Evolutionary conservation across 495 filamentous ascomycete species (phyloP), one percentile per base, ranked within the genome.

Genomic region (Hypoxylon cercidicola): DNA sequence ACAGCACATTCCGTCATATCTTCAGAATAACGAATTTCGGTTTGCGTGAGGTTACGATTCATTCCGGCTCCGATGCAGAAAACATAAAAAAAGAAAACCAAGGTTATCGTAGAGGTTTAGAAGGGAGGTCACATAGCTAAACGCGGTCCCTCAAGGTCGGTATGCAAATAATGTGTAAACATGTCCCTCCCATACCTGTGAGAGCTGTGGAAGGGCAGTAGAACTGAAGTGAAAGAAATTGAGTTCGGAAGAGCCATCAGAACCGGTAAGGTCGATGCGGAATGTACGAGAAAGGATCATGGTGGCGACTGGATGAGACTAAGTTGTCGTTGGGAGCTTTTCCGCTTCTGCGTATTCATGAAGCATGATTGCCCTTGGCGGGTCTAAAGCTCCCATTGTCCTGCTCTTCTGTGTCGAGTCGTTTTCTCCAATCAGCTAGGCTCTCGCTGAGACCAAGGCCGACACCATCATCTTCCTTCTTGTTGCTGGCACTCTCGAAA

Each of bases 401-500:
- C 28, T 56, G 71, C 32, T 89, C 86, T 55, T 89, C 86, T 30
- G 83, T 83, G 64, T 93, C 90, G 55, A 93, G 77, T 63, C 88
- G 76, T 68, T 89, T 89, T 55, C 90, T 78, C 90, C 90, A 93
- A 69, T 89, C 88, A 4, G 89, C 87, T 40, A 93, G 70, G 70
- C 86, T 90, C 68, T 86, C 86, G 60, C 85, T 91, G 72, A 93
- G 77, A 12, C 79, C 79, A 20, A 76, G 67, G 28, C 74, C 76
- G 13, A 74, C 72, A 3, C 72, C 77, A 4, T 80, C 82, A 16
- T 84, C 78, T 19, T 78, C 78, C 43, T 83, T 83, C 63, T 81
- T 85, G 49, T 82, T 87, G 11, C 58, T 41, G 15, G 64, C 37
- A 55, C 84, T 81, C 61, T 97, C 93, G 62, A 95, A 90, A 70